A percentile compares a stretch with the other conserved stretches of the same genome.
Evolutionary conservation across 2,329 filamentous ascomycete species (phyloP).

Genomic region (Aureobasidium vineae): DNA sequence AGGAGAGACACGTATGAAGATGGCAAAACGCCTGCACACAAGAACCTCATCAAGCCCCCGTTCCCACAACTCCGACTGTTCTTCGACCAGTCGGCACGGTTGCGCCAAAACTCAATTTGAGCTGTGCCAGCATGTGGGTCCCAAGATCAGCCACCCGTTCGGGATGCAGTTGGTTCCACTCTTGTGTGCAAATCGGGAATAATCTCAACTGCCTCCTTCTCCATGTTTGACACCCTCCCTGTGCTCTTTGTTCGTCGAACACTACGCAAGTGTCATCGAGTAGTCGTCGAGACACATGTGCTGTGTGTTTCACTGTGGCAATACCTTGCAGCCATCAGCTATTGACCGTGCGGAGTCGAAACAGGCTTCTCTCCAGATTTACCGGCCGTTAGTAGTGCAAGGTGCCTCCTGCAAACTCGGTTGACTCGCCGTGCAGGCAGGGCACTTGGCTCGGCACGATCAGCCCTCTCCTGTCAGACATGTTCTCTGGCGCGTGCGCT

Average conservation of each 20-base stretch:
- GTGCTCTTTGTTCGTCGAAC: not conserved
- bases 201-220: constrained; percentile 5
- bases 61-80: constrained; percentile 9
- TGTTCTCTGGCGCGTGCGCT: constrained; percentile 19
- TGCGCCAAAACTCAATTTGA: constrained; percentile 16
- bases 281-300: not conserved
- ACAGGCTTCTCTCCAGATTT: constrained; percentile 20
- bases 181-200: constrained; percentile 7
- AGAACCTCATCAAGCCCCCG: constrained; percentile 9
- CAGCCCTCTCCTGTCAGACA: constrained; percentile 23
- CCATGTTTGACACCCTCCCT: not conserved
- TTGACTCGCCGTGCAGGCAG: constrained; percentile 11
- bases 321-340: not conserved
- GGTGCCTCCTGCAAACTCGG: constrained; percentile 19
- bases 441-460: constrained; percentile 14
- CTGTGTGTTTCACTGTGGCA: not conserved
- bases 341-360: not conserved
- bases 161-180: not conserved
- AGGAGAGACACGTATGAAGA: constrained; percentile 9
- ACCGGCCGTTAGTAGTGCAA: constrained; percentile 15
- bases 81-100: constrained; percentile 21
- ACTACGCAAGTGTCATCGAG: not conserved
- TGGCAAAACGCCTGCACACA: constrained; percentile 1
- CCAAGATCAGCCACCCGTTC: constrained; percentile 6
- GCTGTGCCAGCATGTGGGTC: not conserved